Evolutionary conservation across 441 rosid genomes (phyloP).

Genomic region (Eutrema salsugineum): DNA sequence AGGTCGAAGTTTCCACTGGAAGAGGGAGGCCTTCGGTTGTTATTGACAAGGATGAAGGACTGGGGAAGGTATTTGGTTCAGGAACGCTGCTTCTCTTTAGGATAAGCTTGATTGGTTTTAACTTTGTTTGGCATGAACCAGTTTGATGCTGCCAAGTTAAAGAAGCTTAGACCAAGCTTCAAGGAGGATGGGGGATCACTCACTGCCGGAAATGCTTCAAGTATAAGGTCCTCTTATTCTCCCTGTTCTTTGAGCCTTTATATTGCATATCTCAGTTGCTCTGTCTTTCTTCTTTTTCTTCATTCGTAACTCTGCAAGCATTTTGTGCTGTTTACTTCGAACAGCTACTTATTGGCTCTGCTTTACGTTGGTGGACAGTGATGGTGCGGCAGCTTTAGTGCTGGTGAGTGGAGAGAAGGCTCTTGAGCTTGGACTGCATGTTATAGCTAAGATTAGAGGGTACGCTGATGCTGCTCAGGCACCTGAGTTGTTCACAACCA

Average conservation of each 20-base stretch:
- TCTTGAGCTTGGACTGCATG: constrained; percentile 69
- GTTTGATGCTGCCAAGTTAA: constrained; percentile 85
- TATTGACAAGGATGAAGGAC: constrained; percentile 77
- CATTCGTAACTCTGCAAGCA: constrained; percentile 2
- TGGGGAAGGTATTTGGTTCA: constrained; percentile 58
- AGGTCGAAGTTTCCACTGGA: constrained; percentile 80
- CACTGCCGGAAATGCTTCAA: constrained; percentile 98
- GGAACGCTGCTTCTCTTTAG: not conserved
- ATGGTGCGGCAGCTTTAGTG: constrained; percentile 94
- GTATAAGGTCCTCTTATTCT: constrained; percentile 58
- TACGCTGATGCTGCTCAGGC: constrained; percentile 97
- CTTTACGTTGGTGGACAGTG: constrained; percentile 46
- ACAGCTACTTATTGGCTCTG: not conserved
- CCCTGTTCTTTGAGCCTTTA: not conserved
- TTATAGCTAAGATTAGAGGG: constrained; percentile 77
- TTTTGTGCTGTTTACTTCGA: not conserved
- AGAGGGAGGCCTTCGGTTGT: constrained; percentile 56
- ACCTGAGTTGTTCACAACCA: constrained; percentile 74
- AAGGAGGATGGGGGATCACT: constrained; percentile 83
- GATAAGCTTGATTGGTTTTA: not conserved
- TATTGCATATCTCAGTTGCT: not conserved
- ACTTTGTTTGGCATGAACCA: constrained; percentile 23
- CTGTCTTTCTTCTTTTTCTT: not conserved
- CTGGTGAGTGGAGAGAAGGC: constrained; percentile 90
- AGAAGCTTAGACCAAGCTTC: constrained; percentile 88